A percentile compares a stretch with the other conserved stretches of the same genome.
These are phyloP conservation scores for Termitomyces sp. DNA, from an alignment of 768 basidiomycete genomes.

Conservation along the genomic window DNA sequence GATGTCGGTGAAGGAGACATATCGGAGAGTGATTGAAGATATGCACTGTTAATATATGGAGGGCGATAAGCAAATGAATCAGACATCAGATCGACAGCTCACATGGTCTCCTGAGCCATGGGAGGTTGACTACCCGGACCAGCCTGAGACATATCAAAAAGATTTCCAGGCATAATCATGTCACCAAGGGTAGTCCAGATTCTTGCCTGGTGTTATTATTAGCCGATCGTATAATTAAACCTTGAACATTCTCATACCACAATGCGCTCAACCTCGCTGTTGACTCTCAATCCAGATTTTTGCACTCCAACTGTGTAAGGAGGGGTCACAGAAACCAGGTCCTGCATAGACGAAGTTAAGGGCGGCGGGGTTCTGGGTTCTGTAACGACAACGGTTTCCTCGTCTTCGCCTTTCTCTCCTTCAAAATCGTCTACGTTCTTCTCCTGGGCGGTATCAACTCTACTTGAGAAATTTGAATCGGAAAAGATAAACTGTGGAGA, in stretches of 20 bases:
- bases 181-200: conserved; percentile 69
- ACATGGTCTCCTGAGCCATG: conserved; percentile 61
- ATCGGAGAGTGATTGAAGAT: conserved; percentile 51
- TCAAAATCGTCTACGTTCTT: neutral
- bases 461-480: neutral
- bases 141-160: conserved; percentile 28
- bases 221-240: neutral
- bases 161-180: conserved; percentile 52
- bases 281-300: conserved; percentile 42
- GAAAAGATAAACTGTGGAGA: neutral
- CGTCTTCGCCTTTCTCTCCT: neutral
- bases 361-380: neutral
- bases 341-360: neutral
- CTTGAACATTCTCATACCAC: conserved; percentile 36
- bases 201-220: conserved; percentile 42
- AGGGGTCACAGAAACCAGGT: neutral
- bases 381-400: neutral
- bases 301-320: conserved; percentile 5
- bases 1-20: conserved; percentile 50
- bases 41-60: conserved; percentile 31
- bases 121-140: conserved; percentile 35
- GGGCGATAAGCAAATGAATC: neutral
- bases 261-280: conserved; percentile 58
- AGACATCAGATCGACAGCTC: conserved; percentile 15
- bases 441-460: neutral